These are phyloP conservation scores for Xylaria palmicola DNA, from an alignment of 495 filamentous ascomycete genomes.

Conservation along the genomic window DNA sequence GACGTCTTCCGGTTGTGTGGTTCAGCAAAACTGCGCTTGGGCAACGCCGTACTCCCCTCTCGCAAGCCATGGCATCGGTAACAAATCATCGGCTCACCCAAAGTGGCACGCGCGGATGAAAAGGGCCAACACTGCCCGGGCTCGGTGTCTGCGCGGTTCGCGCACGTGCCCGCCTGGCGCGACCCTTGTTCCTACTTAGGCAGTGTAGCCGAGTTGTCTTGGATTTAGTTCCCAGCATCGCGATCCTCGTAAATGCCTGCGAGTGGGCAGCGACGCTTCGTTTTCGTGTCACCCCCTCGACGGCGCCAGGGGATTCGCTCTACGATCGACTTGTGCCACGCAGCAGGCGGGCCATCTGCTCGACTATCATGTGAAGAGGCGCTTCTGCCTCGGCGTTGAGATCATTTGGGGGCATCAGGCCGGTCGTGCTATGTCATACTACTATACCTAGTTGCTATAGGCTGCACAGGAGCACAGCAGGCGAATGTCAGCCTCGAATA, in stretches of 20 bases:
- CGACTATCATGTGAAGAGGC: background rate
- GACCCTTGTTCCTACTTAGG: background rate
- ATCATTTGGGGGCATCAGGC: background rate
- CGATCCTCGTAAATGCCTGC: background rate
- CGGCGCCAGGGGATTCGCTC: background rate
- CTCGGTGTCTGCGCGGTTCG: background rate
- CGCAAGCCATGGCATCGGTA: background rate
- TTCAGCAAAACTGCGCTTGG: background rate
- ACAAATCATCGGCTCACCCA: background rate
- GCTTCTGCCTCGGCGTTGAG: background rate
- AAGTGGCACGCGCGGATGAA: background rate
- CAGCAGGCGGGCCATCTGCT: background rate
- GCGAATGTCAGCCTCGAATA: constrained; percentile 5
- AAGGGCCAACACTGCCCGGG: background rate
- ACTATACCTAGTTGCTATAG: background rate
- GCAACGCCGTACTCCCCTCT: background rate
- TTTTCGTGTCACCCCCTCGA: background rate
- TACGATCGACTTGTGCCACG: background rate
- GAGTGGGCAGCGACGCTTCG: background rate
- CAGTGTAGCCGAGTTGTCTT: background rate
- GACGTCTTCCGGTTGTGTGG: background rate
- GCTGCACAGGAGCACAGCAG: background rate
- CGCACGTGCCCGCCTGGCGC: background rate
- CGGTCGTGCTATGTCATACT: background rate
- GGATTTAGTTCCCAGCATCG: background rate